Evolutionary conservation across 2,329 filamentous ascomycete species (phyloP).

Genomic region (Pseudogymnoascus sp.): DNA sequence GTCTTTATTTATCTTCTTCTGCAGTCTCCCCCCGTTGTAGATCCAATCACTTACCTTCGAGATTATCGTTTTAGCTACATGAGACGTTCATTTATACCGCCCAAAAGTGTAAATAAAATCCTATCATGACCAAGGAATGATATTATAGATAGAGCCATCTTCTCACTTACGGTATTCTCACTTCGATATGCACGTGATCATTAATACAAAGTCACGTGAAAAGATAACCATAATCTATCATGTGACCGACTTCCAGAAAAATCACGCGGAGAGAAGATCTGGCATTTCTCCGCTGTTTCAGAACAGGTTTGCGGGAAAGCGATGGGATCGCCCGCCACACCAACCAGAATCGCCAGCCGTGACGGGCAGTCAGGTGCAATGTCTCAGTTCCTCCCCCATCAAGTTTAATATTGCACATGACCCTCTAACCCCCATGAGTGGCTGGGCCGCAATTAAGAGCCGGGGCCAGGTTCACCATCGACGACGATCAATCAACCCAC

Average conservation of each 20-base stretch:
- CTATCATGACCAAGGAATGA: too few relatives aligned
- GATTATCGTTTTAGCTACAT: too few relatives aligned
- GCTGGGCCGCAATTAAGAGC: slow-evolving; percentile 2
- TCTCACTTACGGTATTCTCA: too few relatives aligned
- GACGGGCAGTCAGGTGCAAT: not conserved
- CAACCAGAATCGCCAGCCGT: not conserved
- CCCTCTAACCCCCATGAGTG: not conserved
- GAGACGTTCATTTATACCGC: not conserved
- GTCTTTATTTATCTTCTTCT: too few relatives aligned
- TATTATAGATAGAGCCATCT: too few relatives aligned
- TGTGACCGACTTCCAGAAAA: not conserved
- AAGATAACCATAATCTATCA: not conserved
- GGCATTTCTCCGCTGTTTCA: not conserved
- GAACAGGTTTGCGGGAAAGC: not conserved
- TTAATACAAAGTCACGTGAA: too few relatives aligned
- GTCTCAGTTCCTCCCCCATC: not conserved
- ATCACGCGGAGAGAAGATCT: not conserved
- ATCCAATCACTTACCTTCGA: too few relatives aligned
- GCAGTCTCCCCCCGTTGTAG: too few relatives aligned
- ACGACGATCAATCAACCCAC: not conserved
- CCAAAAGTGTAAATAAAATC: not conserved
- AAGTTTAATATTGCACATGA: not conserved
- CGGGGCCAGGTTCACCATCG: not conserved
- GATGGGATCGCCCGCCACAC: slow-evolving; percentile 1
- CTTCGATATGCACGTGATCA: too few relatives aligned